Evolutionary conservation across 2,329 filamentous ascomycete genomes (phyloP), one percentile per base, ranked within the genome.

Genomic region (Thermoascus crustaceus): DNA sequence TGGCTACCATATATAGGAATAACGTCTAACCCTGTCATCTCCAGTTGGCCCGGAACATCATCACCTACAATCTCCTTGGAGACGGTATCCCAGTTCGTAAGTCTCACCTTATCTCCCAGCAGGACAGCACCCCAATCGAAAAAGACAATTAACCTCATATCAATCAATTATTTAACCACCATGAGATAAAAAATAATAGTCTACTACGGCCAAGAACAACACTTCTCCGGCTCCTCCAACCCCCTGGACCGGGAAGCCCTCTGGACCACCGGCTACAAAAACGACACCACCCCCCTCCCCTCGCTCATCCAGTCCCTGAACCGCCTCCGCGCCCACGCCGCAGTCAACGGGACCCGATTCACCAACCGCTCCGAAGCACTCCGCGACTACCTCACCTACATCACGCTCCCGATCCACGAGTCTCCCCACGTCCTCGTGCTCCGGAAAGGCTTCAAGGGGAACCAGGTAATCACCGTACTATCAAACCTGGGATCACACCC

Each of bases 191-290:
- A n/a, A n/a, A n/a, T n/a, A n/a, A n/a, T 76, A 30, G 63, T 79
- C 19, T 79, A 78, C 54, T 68, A 76, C 44, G 75, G 75, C 18
- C 71, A 73, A 32, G 75, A 79, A 52, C 75, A 78, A 47, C 69
- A 67, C 35, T 76, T 67, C 49, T 48, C 58, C 2, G 65, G 66
- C 32, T 67, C 64, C 19, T 62, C 55, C 31, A 49, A 47, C 29
- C 69, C 69, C 10, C 61, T 66, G 0, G 58, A 55, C 22, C 67
- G 72, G 20, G 69, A 74, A 47, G 66, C 71, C 10, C 56, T 72
- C 22, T 75, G 72, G 72, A 53, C 60, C 21, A 67, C 64, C 24
- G 52, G 49, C 14, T 75, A 66, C 54, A 43, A 58, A 44, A 63
- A 55, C 8, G 37, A 54, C 19, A 40, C 58, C 6, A 40, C 59